Evolutionary conservation across 176 grass and related monocot species (phyloP), one percentile per base, ranked within the genome.

Genomic region (Zizania latifolia): DNA sequence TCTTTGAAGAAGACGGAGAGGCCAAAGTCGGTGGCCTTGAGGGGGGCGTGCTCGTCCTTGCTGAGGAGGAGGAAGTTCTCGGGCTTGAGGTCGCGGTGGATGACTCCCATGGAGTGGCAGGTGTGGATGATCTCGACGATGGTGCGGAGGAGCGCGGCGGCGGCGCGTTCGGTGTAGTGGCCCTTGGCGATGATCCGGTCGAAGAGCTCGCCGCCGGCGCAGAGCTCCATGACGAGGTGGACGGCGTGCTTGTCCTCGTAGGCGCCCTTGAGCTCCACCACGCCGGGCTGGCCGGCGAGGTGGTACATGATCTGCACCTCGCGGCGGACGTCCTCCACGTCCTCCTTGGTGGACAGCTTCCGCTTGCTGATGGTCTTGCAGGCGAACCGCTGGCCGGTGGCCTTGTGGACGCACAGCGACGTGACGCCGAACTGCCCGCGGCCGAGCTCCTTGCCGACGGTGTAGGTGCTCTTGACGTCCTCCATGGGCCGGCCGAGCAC

Each of bases 221-320:
- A 97, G 44, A 97, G 83, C 83, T 97, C 93, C 93, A 97, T 97
- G 68, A 97, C 93, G 31, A 93, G 79, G 76, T 93, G 90, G 33
- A 96, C 93, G 1, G 76, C 72, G 36, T 81, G 85, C 85, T 93
- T 93, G 84, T 97, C 93, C 82, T 97, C 93, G 74, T 83, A 97
- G 0, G 87, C 90, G 58, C 90, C 93, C 79, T 93, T 92, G 68
- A 97, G 75, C 85, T 97, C 93, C 29, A 97, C 93, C 54, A 97
- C 84, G 29, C 91, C 91, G 0, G 93, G 87, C 16, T 97, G 90
- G 0, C 93, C 93, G 9, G 93, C 82, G 19, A 93, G 93, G 90
- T 97, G 93, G 90, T 97, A 90, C 93, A 97, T 97, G 87, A 97
- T 97, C 87, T 97, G 90, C 27, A 97, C 93, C 85, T 97, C 93